Evolutionary conservation across 148 eudicot genomes (phyloP).

Genomic region (Pouteria glomerata): DNA sequence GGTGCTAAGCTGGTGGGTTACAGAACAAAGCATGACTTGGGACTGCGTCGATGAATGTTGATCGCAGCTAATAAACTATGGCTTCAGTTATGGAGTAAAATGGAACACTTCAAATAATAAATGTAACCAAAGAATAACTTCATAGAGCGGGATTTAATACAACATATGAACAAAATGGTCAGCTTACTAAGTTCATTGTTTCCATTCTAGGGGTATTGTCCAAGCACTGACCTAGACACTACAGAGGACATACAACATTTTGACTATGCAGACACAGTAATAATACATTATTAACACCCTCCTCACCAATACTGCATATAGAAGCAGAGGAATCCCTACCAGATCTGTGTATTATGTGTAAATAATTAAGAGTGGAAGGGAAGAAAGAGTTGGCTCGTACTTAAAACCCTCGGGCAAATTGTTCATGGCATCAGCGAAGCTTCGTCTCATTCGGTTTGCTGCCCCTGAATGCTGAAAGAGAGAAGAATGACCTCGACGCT

Average conservation of each 20-base stretch:
- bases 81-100: no score
- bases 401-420: background rate
- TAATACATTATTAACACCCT: no score
- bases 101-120: no score
- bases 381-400: background rate
- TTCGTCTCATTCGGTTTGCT: constrained; percentile 37
- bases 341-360: background rate
- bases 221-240: background rate
- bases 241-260: background rate
- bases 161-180: constrained; percentile 16
- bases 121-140: background rate
- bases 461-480: constrained; percentile 64
- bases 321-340: background rate
- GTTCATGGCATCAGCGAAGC: constrained; percentile 13
- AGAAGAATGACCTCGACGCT: constrained; percentile 68
- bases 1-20: no score
- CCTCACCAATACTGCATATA: background rate
- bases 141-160: constrained; percentile 8
- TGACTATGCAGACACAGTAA: background rate
- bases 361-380: no score
- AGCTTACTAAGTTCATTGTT: background rate
- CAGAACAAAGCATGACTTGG: no score
- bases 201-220: background rate
- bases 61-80: no score
- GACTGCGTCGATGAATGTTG: no score